Percentiles rank a stretch among this genome's conserved stretches.
These are phyloP conservation scores for Tilletia indica DNA, from an alignment of 1,284 basidiomycete species.

Conservation along the genomic window DNA sequence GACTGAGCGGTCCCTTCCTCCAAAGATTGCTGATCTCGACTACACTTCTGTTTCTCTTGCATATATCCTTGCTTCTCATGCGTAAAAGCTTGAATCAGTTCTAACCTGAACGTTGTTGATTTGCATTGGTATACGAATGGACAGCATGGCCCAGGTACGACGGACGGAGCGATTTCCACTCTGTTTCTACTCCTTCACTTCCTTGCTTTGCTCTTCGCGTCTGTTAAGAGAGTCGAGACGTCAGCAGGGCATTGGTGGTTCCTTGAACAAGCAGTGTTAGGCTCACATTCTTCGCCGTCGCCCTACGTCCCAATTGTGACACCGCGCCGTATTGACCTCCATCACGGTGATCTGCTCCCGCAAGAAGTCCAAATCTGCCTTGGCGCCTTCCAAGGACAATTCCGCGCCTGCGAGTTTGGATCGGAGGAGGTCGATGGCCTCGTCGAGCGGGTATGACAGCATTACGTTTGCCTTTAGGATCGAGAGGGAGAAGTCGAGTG, in stretches of 20 bases:
- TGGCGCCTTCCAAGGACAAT: slow-evolving; percentile 67
- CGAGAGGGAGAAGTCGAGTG: neutral
- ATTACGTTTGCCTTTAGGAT: slow-evolving; percentile 68
- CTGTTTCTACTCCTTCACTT: neutral
- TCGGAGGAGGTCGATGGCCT: slow-evolving; percentile 73
- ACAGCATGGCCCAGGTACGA: too few species aligned
- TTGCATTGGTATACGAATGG: too few species aligned
- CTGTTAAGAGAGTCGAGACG: neutral
- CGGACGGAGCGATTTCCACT: too few species aligned
- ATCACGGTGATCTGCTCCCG: slow-evolving; percentile 94
- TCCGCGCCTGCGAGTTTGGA: slow-evolving; percentile 78
- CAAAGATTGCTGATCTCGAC: too few species aligned
- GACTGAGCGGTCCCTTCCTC: too few species aligned
- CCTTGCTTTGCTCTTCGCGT: slow-evolving; percentile 9
- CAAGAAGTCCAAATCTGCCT: slow-evolving; percentile 88
- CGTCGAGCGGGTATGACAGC: slow-evolving; percentile 85
- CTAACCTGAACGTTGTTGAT: too few species aligned
- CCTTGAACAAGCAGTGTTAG: too few species aligned
- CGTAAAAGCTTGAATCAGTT: too few species aligned
- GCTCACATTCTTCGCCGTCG: slow-evolving; percentile 61
- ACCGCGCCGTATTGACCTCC: slow-evolving; percentile 94
- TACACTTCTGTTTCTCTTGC: too few species aligned
- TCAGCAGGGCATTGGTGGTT: neutral
- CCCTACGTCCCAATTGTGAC: slow-evolving; percentile 96
- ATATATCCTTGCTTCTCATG: too few species aligned